A percentile compares a stretch with the other conserved stretches of the same genome.
Evolutionary conservation across 2,329 filamentous ascomycete species (phyloP).

Genomic region (Neonectria magnoliae): DNA sequence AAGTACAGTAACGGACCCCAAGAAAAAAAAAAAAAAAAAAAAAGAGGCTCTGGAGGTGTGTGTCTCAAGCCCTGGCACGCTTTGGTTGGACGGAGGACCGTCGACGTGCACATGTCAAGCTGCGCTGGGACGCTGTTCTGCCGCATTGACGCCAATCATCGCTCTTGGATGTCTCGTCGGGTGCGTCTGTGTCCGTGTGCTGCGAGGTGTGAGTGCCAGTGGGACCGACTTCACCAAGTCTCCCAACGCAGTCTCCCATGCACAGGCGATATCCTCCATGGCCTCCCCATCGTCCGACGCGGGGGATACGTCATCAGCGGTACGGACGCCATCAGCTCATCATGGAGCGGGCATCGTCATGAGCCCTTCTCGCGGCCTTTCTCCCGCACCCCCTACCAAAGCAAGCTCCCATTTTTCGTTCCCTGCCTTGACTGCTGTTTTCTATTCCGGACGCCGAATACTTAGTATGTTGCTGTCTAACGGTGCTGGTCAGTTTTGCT

Average conservation of each 20-base stretch:
- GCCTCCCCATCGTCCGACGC: neutral
- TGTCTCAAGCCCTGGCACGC: constrained; percentile 8
- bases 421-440: no score
- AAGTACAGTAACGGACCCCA: no score
- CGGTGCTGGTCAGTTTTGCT: neutral
- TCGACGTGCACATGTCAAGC: constrained; percentile 23
- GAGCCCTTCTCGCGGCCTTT: neutral
- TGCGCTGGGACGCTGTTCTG: constrained; percentile 11
- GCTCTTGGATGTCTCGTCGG: neutral
- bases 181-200: neutral
- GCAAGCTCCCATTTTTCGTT: neutral
- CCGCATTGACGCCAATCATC: constrained; percentile 11
- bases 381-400: neutral
- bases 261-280: neutral
- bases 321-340: neutral
- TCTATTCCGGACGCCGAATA: neutral
- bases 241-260: neutral
- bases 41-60: constrained; percentile 10
- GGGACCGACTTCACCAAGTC: neutral
- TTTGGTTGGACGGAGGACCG: constrained; percentile 23
- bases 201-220: constrained; percentile 5
- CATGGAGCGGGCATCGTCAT: neutral
- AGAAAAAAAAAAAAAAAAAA: neutral
- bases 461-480: neutral
- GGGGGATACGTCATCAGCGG: neutral